These are phyloP conservation scores for Leishmania aethiopica DNA, from an alignment of 208 protist species.

Conservation along the genomic window DNA sequence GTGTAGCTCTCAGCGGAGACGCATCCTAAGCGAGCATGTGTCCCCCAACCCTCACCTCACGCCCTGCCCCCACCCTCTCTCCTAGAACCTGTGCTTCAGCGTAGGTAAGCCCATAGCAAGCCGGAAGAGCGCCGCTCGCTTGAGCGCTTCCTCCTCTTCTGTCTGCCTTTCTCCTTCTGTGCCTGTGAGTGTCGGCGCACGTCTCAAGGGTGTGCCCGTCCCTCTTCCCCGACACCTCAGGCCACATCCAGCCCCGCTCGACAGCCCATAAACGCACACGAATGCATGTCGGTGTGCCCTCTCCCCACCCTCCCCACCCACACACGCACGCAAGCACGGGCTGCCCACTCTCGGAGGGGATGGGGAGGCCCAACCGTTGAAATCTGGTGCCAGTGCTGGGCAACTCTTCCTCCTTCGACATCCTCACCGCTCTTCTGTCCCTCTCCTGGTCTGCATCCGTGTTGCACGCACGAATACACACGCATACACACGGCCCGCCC, in stretches of 20 bases:
- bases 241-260: neutral
- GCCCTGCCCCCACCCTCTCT: neutral
- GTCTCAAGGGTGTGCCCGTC: neutral
- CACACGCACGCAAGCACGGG: too few relatives aligned
- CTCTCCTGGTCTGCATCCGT: neutral
- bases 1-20: neutral
- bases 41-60: too few relatives aligned
- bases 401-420: neutral
- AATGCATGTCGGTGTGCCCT: neutral
- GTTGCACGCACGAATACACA: neutral
- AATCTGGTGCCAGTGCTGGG: neutral
- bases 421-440: neutral
- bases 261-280: neutral
- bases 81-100: neutral
- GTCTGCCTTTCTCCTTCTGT: conserved; percentile 20
- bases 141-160: neutral
- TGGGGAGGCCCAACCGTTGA: too few relatives aligned
- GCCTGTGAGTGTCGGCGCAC: neutral
- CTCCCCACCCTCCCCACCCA: neutral
- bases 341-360: too few relatives aligned
- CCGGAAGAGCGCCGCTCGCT: neutral
- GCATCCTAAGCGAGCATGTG: neutral
- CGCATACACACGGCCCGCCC: neutral
- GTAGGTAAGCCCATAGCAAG: neutral
- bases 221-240: neutral